Evolutionary conservation across 73 alveolate genomes (phyloP), one percentile per base, ranked within the genome.

Genomic region (Tetrahymena malaccensis): DNA sequence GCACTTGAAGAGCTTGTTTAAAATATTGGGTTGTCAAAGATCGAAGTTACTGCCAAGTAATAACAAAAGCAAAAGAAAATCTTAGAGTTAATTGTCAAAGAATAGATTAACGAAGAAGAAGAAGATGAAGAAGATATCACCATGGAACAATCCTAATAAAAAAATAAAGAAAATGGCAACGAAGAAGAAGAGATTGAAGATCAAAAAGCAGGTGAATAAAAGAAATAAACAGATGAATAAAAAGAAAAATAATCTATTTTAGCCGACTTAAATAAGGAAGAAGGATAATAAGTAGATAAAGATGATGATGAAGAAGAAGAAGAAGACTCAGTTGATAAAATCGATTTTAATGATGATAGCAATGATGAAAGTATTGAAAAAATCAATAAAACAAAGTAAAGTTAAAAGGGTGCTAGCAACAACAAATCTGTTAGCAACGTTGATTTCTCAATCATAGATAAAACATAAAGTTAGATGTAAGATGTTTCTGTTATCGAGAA

Each of bases 1-100:
- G 98, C 98, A 21, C 96, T 98, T 22, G 97, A 96, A 70, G 93
- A 94, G 35, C 95, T 97, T 22, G 84, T 93, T 34, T 50, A 31
- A 27, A 55, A 95, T 35, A 57, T 95, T 43, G 97, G 95, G 27
- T 89, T 96, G 95, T 56, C 94, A 50, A 94, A 96, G 15, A 95
- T 94, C 3, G 95, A 96, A 58, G 96, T 84, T 22, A 94, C 94
- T 85, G 94, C 85, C 22, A 96, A 95, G 50, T 15, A 43, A 34
- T 94, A 95, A 43, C 43, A 95, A 50, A 33, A 70, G 6, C 31
- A 35, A 85, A 22, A 85, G 43, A 27, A 31, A 35, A 4, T 31
- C 43, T 31, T 85, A 57, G 97, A 96, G 11, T 95, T 94, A 58
- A 95, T 44, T 44, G 95, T 83, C 25, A 58, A 95, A 25, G 94